A percentile compares a stretch with the other conserved stretches of the same genome.
These are phyloP conservation scores for Chaetomiaceae sp. DNA, from an alignment of 2,329 filamentous ascomycete genomes.

Conservation along the genomic window DNA sequence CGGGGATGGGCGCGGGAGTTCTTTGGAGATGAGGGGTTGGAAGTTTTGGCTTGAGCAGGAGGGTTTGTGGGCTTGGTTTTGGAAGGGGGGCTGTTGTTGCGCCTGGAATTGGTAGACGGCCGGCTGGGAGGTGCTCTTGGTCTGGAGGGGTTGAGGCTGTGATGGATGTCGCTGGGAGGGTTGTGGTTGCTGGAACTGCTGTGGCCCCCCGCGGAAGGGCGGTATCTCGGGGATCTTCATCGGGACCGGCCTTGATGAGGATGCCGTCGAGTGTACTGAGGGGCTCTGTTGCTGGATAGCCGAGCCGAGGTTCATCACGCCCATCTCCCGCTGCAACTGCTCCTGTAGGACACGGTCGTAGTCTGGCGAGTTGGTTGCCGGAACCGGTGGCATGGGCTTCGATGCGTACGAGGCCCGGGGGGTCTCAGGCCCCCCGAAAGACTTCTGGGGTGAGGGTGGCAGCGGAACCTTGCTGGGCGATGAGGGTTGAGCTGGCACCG, in stretches of 20 bases:
- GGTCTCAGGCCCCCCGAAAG: conserved; percentile 42
- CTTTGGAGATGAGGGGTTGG: conserved; percentile 22
- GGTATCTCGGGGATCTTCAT: conserved; percentile 53
- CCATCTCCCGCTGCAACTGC: conserved; percentile 61
- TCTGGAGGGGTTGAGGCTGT: background rate
- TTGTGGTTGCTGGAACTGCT: conserved; percentile 23
- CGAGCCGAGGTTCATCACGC: conserved; percentile 48
- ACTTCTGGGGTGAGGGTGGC: conserved; percentile 52
- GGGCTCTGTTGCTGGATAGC: conserved; percentile 36
- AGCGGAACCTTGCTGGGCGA: conserved; percentile 60
- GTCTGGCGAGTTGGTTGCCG: conserved; percentile 50
- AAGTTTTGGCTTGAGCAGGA: conserved; percentile 19
- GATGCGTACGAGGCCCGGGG: conserved; percentile 40
- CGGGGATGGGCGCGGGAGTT: conserved; percentile 17
- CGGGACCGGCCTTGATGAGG: conserved; percentile 36
- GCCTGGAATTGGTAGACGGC: conserved; percentile 22
- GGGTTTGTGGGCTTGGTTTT: conserved; percentile 25
- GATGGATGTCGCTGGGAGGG: background rate
- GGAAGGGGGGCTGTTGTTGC: conserved; percentile 12
- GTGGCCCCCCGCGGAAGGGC: conserved; percentile 43
- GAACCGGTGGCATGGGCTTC: conserved; percentile 44
- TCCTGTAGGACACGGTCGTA: conserved; percentile 59
- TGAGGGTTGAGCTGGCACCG: conserved; percentile 46
- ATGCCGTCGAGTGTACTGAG: conserved; percentile 32
- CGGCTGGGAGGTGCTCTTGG: background rate